Conservation (phyloP, 805 yeast species). For the Candida xyloterini region DNA sequence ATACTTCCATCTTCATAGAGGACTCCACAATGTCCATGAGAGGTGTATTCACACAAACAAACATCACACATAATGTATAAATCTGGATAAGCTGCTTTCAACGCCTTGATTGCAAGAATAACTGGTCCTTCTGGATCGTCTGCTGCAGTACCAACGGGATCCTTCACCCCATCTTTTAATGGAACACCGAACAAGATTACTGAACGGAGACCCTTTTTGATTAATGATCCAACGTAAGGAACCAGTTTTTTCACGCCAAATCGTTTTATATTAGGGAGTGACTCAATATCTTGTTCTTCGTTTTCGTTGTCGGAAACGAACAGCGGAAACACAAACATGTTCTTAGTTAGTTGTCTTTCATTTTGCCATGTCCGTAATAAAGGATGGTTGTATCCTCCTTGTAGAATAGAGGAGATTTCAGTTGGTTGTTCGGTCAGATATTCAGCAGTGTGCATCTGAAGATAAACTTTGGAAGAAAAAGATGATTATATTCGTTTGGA, state of each 20-base stretch:
- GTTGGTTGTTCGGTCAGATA: constrained; percentile 58
- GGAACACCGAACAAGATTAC: constrained; percentile 95
- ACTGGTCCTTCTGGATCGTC: constrained; percentile 98
- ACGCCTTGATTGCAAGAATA: constrained; percentile 66
- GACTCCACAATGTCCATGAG: constrained; percentile 97
- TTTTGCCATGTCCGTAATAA: constrained; percentile 88
- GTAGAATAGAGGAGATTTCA: constrained; percentile 69
- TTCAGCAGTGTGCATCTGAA: constrained; percentile 45
- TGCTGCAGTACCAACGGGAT: constrained; percentile 80
- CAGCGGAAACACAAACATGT: constrained; percentile 89
- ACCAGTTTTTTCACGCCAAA: constrained; percentile 78
- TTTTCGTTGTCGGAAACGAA: constrained; percentile 80
- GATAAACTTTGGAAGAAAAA: neutral
- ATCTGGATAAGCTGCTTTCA: constrained; percentile 69
- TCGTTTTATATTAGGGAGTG: constrained; percentile 85
- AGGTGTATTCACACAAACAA: constrained; percentile 93
- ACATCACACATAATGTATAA: constrained; percentile 91
- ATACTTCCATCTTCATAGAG: constrained; percentile 83
- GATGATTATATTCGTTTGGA: neutral
- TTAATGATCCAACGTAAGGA: constrained; percentile 66
- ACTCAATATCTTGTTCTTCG: constrained; percentile 68
- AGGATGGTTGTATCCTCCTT: constrained; percentile 95
- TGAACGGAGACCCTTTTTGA: constrained; percentile 76
- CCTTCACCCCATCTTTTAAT: constrained; percentile 70
- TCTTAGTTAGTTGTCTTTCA: constrained; percentile 77